Evolutionary conservation across 2,329 filamentous ascomycete species (phyloP).

Genomic region (Ophiostoma australiae): DNA sequence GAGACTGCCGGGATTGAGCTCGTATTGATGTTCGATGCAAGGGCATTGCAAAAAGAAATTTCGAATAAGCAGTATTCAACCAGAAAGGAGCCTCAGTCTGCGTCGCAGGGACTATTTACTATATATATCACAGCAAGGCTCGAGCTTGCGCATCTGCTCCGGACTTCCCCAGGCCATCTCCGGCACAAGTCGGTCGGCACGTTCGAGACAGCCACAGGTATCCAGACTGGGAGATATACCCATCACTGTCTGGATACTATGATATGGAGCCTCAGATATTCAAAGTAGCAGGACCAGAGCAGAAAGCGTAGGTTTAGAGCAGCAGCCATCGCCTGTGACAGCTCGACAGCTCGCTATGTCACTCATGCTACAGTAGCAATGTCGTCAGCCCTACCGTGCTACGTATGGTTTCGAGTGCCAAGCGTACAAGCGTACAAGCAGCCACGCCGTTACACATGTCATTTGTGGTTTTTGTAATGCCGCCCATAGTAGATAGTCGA

Average conservation of each 20-base stretch:
- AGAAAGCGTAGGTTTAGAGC: too few species aligned
- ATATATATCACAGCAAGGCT: neutral
- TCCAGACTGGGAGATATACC: too few species aligned
- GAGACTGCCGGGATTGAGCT: neutral
- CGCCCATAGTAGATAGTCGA: neutral
- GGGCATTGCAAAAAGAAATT: neutral
- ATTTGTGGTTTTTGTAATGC: neutral
- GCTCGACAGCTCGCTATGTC: neutral
- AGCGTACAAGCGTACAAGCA: neutral
- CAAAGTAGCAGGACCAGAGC: too few species aligned
- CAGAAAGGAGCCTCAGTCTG: neutral
- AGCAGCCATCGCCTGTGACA: neutral
- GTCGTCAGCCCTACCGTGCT: neutral
- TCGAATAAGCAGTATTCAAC: neutral
- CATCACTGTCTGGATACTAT: too few species aligned
- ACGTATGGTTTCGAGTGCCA: neutral
- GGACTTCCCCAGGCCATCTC: conserved; percentile 1
- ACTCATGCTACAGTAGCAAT: neutral
- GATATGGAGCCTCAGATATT: too few species aligned
- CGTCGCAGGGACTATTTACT: neutral
- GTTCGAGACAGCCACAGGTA: neutral
- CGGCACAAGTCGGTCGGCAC: neutral
- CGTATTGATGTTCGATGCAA: neutral
- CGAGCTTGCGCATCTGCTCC: neutral
- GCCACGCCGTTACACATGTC: neutral